Percentiles rank a stretch among this genome's conserved stretches.
Evolutionary conservation across 164 flowering plant genomes (phyloP).

Genomic region (Cinnamomum chago): DNA sequence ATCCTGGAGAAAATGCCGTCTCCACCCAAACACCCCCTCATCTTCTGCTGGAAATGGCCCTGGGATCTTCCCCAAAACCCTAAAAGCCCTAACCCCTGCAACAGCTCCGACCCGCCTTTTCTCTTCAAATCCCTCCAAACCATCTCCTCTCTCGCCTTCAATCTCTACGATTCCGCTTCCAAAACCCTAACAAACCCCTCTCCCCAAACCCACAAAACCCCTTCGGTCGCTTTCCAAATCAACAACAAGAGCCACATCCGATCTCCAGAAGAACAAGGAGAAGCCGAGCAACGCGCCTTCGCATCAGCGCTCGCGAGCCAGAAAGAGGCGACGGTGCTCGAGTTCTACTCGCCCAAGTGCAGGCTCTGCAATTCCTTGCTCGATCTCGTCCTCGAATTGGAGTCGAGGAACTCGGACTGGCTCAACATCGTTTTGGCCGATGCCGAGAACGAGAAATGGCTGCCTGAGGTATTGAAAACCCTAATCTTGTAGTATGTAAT

Average conservation of each 20-base stretch:
- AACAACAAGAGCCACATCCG: slow-evolving; percentile 17
- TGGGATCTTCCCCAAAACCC: slow-evolving; percentile 44
- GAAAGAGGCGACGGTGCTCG: slow-evolving; percentile 82
- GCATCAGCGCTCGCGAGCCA: slow-evolving; percentile 74
- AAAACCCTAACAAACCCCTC: slow-evolving; percentile 15
- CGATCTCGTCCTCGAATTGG: slow-evolving; percentile 58
- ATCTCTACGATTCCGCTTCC: slow-evolving; percentile 36
- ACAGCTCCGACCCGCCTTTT: slow-evolving; percentile 60
- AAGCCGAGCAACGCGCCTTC: slow-evolving; percentile 82
- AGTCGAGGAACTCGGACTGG: slow-evolving; percentile 69
- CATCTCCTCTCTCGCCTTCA: slow-evolving; percentile 38
- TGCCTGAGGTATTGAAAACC: slow-evolving; percentile 74
- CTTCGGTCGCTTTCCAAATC: not conserved
- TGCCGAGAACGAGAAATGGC: slow-evolving; percentile 90
- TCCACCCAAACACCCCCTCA: slow-evolving; percentile 30
- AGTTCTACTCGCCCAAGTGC: slow-evolving; percentile 94
- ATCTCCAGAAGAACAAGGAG: slow-evolving; percentile 73
- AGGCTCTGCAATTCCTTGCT: slow-evolving; percentile 78
- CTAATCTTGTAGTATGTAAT: not conserved
- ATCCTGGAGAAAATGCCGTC: not conserved
- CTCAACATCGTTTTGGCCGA: slow-evolving; percentile 90
- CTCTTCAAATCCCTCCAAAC: slow-evolving; percentile 65
- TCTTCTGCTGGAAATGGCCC: slow-evolving; percentile 59
- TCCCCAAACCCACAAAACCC: slow-evolving; percentile 15
- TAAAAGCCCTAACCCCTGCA: slow-evolving; percentile 37